Percentiles rank a stretch among this genome's conserved stretches.
Evolutionary conservation across 2,329 filamentous ascomycete genomes (phyloP).

Genomic region (Cercospora sesami): DNA sequence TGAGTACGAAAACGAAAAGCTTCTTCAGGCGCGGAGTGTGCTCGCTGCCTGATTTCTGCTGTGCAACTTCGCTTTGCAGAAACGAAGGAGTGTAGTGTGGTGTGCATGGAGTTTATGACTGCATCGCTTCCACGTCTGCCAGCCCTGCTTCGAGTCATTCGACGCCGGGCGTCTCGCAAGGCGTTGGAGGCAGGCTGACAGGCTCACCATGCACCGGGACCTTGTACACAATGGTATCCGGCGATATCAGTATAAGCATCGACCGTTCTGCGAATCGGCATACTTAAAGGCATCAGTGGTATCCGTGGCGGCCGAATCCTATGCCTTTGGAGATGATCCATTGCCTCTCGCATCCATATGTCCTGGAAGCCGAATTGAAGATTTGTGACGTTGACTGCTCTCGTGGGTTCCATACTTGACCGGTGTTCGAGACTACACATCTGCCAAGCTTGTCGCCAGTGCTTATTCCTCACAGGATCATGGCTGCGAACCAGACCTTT

Average conservation of each 20-base stretch:
- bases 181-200: neutral
- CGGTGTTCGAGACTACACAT: neutral
- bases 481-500: neutral
- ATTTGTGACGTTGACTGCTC: neutral
- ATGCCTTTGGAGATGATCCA: neutral
- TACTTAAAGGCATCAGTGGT: neutral
- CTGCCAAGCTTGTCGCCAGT: slow-evolving; percentile 4
- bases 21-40: neutral
- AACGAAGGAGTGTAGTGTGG: neutral
- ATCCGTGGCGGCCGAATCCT: neutral
- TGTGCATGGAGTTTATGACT: no score
- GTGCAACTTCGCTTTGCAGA: neutral
- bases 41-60: neutral
- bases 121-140: neutral
- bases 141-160: neutral
- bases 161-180: neutral
- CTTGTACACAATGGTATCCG: slow-evolving; percentile 17
- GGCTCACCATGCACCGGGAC: neutral
- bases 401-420: neutral
- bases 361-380: slow-evolving; percentile 12
- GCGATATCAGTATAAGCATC: slow-evolving; percentile 16
- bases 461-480: neutral
- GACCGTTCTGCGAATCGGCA: slow-evolving; percentile 7
- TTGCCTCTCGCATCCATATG: slow-evolving; percentile 13
- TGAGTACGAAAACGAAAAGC: neutral